Evolutionary conservation across 2,329 filamentous ascomycete species (phyloP), one percentile per base, ranked within the genome.

Genomic region (Huntiella bhutanensis): DNA sequence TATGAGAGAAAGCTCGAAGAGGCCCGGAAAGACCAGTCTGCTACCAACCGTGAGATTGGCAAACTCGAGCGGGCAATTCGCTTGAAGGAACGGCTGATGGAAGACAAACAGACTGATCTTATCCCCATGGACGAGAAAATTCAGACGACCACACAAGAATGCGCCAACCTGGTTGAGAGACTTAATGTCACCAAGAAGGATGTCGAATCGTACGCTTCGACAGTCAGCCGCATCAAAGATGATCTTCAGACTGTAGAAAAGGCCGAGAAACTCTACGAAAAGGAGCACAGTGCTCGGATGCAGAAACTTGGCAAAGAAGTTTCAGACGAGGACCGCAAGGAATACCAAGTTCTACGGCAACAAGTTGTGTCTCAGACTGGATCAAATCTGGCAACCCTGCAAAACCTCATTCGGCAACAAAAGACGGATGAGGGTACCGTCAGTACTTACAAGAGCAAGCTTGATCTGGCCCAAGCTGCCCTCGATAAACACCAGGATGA

Each of bases 91-190:
- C 85, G 81, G 57, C 80, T 82, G 38, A 80, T 95, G 16, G 85
- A 95, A 55, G 82, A 91, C 49, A 80, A 82, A 53, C 78, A 87
- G 54, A 92, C 86, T 57, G 77, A 75, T 33, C 71, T 98, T 4
- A 77, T 96, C 5, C 91, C 91, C 0, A 77, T 96, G 50, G 80
- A 94, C 44, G 86, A 95, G 60, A 96, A 96, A 64, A 81, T 98
- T 35, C 72, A 77, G 43, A 79, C 93, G 51, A 82, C 81, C 5
- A 76, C 69, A 11, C 72, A 74, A 51, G 80, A 87, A 51, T 69
- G 85, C 34, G 74, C 78, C 43, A 75, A 70, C 51, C 73, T 82
- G 48, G 71, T 77, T 50, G 71, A 70, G 35, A 76, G 82, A 49
- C 77, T 86, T 41, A 70, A 74, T 3, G 73, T 77, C 17, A 76